These are phyloP conservation scores for Ormosia semicastrata DNA, from an alignment of 306 rosid genomes.

Conservation along the genomic window DNA sequence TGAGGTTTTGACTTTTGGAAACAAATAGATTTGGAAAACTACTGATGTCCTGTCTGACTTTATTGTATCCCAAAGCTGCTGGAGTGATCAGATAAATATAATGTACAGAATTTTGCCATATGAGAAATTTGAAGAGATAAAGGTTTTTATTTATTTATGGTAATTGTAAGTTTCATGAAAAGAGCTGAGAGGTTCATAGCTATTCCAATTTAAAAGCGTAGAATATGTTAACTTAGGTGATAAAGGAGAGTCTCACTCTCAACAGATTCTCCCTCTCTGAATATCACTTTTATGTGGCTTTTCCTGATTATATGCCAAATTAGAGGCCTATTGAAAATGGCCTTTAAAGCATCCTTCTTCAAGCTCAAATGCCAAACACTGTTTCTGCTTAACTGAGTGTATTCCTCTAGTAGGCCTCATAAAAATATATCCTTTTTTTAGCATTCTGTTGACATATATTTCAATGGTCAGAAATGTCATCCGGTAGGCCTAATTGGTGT, in stretches of 20 bases:
- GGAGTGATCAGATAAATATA: background rate
- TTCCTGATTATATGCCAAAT: background rate
- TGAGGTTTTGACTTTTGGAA: constrained; percentile 19
- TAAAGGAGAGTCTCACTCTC: background rate
- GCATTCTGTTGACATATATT: background rate
- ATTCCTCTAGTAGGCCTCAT: background rate
- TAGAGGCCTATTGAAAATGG: background rate
- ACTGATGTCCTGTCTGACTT: constrained; percentile 9
- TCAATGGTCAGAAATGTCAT: background rate
- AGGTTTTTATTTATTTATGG: background rate
- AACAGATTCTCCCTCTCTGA: background rate
- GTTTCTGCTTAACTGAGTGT: background rate
- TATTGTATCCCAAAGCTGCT: constrained; percentile 1
- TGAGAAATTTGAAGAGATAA: background rate
- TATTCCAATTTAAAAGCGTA: background rate
- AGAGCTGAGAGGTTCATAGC: background rate
- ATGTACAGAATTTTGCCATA: constrained; percentile 22
- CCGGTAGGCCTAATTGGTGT: too few relatives aligned
- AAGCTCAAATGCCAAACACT: background rate
- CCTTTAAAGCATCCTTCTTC: constrained; percentile 1
- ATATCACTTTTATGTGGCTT: background rate
- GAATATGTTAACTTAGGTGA: background rate
- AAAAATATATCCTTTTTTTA: background rate
- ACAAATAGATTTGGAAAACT: background rate
- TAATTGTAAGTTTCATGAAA: constrained; percentile 13